These are phyloP conservation scores for Dunaliella sp. DNA, from an alignment of 139 green algal species.

Conservation along the genomic window DNA sequence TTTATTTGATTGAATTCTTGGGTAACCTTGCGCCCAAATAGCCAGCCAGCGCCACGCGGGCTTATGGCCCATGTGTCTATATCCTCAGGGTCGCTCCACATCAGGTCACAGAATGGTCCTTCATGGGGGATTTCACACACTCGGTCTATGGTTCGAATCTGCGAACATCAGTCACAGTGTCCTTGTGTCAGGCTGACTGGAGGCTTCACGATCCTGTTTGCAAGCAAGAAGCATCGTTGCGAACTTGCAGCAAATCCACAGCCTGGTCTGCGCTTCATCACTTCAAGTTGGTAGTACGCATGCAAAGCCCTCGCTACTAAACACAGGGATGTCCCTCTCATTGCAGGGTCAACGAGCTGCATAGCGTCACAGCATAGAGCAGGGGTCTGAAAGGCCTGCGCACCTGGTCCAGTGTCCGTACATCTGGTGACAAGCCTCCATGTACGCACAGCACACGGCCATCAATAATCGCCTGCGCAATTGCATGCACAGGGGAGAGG, in stretches of 20 bases:
- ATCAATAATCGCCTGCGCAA: slow-evolving; percentile 86
- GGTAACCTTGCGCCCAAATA: slow-evolving; percentile 93
- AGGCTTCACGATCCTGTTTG: not conserved
- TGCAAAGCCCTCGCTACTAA: no score
- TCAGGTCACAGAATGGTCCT: slow-evolving; percentile 94
- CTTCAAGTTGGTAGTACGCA: no score
- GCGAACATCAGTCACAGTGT: not conserved
- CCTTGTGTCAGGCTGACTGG: no score
- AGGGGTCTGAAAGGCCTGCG: no score
- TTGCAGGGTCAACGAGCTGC: no score
- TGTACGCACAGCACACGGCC: slow-evolving; percentile 93
- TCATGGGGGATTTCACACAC: slow-evolving; percentile 98
- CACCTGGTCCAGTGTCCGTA: slow-evolving; percentile 89
- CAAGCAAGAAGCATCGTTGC: not conserved
- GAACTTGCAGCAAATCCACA: no score
- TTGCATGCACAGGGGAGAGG: no score
- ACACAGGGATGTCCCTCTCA: no score
- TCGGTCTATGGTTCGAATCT: slow-evolving; percentile 95
- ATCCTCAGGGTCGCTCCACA: slow-evolving; percentile 99
- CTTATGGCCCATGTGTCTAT: slow-evolving; percentile 96
- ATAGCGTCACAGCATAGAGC: no score
- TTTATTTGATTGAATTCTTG: slow-evolving; percentile 97
- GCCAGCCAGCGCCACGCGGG: slow-evolving; percentile 92
- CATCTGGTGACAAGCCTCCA: slow-evolving; percentile 91
- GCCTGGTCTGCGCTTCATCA: no score